phyloP scores from a whole-genome alignment of 768 basidiomycete genomes.

The Mycena galericulata region DNA sequence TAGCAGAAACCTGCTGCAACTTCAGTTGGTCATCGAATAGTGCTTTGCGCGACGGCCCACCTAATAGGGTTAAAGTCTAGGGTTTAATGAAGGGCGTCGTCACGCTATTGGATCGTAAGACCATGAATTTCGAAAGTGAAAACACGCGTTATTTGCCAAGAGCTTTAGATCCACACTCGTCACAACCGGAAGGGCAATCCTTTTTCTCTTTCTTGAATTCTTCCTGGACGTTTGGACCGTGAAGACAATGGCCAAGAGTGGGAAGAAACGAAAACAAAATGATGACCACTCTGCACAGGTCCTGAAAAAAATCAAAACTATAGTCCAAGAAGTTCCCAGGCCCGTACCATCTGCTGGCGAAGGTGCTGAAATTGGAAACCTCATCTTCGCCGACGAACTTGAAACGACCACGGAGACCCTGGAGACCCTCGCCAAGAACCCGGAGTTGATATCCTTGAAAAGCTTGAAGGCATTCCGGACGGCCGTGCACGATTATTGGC shows the following conservation, averaged over 20 bases:
- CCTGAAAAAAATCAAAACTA: conserved; percentile 37
- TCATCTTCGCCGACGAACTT: conserved; percentile 50
- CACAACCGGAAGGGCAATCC: too few species aligned
- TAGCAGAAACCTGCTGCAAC: conserved; percentile 2
- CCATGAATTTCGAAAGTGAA: neutral
- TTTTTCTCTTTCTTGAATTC: neutral
- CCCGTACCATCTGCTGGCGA: neutral
- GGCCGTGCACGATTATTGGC: conserved; percentile 54
- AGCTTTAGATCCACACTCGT: neutral
- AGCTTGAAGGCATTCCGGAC: conserved; percentile 52
- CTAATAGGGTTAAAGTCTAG: neutral
- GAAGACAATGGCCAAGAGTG: conserved; percentile 39
- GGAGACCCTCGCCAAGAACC: conserved; percentile 44
- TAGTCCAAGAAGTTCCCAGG: conserved; percentile 4
- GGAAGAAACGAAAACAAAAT: conserved; percentile 41
- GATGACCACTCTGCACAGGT: conserved; percentile 10
- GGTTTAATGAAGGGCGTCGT: conserved; percentile 4
- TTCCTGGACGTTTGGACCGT: neutral
- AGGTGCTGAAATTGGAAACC: conserved; percentile 42
- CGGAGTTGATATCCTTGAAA: conserved; percentile 46
- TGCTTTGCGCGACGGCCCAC: neutral
- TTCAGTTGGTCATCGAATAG: neutral
- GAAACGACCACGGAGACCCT: conserved; percentile 54
- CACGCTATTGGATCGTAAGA: conserved; percentile 12
- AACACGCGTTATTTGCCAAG: conserved; percentile 21